These are phyloP conservation scores for Ophiorrhiza pumila DNA, from an alignment of 257 asterid species.

Conservation along the genomic window DNA sequence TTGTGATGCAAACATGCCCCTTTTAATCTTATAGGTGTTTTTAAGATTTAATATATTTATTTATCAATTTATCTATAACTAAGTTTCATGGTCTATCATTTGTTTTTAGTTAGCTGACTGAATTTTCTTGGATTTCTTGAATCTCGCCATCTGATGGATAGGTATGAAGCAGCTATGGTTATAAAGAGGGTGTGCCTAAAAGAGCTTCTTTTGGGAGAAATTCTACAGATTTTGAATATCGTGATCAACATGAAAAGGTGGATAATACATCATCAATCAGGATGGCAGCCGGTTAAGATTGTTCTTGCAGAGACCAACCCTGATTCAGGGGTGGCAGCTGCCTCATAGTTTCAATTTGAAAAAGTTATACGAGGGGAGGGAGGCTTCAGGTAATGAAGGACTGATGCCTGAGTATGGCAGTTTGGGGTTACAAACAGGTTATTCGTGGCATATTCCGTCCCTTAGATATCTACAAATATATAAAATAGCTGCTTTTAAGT, in stretches of 20 bases:
- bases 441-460: conserved; percentile 31
- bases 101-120: neutral
- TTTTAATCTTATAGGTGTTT: neutral
- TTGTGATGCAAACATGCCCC: neutral
- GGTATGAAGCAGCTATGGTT: conserved; percentile 91
- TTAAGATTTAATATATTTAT: neutral
- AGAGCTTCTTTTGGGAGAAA: conserved; percentile 64
- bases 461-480: conserved; percentile 9
- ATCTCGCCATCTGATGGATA: conserved; percentile 29
- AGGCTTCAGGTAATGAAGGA: conserved; percentile 19
- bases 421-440: conserved; percentile 27
- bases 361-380: conserved; percentile 38
- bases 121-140: conserved; percentile 13
- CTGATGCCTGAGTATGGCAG: conserved; percentile 21
- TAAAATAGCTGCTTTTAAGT: conserved; percentile 21
- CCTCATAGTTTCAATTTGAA: conserved; percentile 38
- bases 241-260: conserved; percentile 70
- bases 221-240: conserved; percentile 82
- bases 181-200: conserved; percentile 66
- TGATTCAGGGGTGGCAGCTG: conserved; percentile 63
- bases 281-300: conserved; percentile 83
- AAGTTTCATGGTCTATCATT: neutral
- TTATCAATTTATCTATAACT: neutral
- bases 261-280: conserved; percentile 64
- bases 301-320: conserved; percentile 66